Evolutionary conservation across 768 basidiomycete genomes (phyloP), one percentile per base, ranked within the genome.

Genomic region (Psilocybe tampanensis): DNA sequence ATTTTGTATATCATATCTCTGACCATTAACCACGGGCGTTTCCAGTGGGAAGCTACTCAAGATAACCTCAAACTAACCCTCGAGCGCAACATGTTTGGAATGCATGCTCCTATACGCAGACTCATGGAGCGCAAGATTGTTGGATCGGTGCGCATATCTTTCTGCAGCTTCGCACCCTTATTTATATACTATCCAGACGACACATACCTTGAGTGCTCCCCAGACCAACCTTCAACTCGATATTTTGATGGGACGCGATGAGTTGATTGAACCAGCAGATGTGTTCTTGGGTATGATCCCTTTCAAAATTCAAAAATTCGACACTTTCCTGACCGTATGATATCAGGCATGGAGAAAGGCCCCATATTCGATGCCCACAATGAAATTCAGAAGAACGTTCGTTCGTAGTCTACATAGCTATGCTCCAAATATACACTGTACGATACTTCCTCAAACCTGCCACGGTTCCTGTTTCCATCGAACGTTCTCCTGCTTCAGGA

Each of bases 41-140:
- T 18, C 15, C 61, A 98, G 96, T 98, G 97, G 97, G 89, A 95
- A 51, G 86, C 86, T 61, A 94, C 95, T 8, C 95, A 97, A 70
- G 90, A 94, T 70, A 90, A 89, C 70, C 69, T 95, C 48, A 89
- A 89, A 69, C 78, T 98, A 56, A 94, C 85, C 47, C 76, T 96
- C 74, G 84, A 94, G 68, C 86, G 95, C 44, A 86, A 93, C 70
- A 69, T 89, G 29, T 89, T 88, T 66, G 97, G 97, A 33, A 70
- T 98, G 64, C 93, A 94, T 68, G 87, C 90, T 18, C 97, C 97
- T 1, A 84, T 96, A 73, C 84, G 95, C 26, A 78, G 86, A 51
- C 79, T 97, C 61, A 98, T 98, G 97, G 97, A 99, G 72, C 85
- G 94, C 67, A 90, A 89, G 77, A 82, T 95, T 41, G 92, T 95